Conservation (phyloP, 306 rosid species). For the Abrus precatorius region DNA sequence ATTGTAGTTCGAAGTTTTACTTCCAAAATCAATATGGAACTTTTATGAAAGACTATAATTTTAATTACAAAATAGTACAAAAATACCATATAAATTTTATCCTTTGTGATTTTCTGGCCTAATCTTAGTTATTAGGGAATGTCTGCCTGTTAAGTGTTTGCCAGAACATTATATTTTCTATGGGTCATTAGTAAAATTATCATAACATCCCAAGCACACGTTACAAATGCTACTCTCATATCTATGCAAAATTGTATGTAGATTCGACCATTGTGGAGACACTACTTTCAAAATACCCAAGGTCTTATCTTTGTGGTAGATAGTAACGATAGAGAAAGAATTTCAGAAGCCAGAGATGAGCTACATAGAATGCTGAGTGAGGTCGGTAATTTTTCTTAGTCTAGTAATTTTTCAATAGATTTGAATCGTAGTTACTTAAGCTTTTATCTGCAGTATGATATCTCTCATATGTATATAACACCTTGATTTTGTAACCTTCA, state of each 20-base stretch:
- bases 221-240: not conserved
- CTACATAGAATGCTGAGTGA: conserved; percentile 86
- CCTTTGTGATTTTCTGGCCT: not conserved
- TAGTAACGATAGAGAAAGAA: conserved; percentile 85
- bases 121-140: conserved; percentile 1
- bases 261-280: conserved; percentile 98
- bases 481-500: not conserved
- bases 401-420: not conserved
- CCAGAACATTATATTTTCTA: not conserved
- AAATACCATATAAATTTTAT: no score
- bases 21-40: no score
- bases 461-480: no score
- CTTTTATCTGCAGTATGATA: not conserved
- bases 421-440: not conserved
- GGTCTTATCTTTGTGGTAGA: conserved; percentile 90
- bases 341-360: conserved; percentile 73
- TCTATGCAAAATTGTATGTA: conserved; percentile 35
- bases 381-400: conserved; percentile 51
- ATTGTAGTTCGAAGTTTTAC: no score
- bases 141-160: not conserved
- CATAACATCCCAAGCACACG: not conserved
- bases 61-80: no score
- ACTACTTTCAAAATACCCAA: conserved; percentile 86
- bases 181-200: not conserved
- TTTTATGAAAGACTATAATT: no score